phyloP scores from a whole-genome alignment of 768 basidiomycete species.

The Mrakia hoshinonis region DNA sequence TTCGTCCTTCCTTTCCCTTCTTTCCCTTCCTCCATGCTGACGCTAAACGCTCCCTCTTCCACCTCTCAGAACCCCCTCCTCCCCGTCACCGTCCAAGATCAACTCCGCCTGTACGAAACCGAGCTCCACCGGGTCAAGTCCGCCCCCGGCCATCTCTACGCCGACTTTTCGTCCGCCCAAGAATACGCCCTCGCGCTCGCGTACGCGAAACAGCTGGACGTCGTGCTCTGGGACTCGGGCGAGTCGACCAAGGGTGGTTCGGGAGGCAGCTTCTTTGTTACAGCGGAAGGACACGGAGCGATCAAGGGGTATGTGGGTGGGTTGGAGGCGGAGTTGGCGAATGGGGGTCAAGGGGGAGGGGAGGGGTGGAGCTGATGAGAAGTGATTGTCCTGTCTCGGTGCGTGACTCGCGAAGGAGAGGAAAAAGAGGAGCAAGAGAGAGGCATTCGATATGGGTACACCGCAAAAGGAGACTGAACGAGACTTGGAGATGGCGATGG shows the following conservation, averaged over 20 bases:
- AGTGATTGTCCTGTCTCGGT: no score
- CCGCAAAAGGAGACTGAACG: no score
- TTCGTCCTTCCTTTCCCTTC: conserved; percentile 40
- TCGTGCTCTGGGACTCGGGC: conserved; percentile 74
- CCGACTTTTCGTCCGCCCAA: conserved; percentile 70
- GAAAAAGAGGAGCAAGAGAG: no score
- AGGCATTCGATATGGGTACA: no score
- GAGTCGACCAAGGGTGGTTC: conserved; percentile 46
- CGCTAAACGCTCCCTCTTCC: conserved; percentile 13
- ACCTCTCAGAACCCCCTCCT: conserved; percentile 73
- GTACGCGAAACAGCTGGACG: conserved; percentile 72
- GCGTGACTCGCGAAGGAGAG: no score
- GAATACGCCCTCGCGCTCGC: conserved; percentile 80
- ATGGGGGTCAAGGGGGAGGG: no score
- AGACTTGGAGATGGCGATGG: no score
- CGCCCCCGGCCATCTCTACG: conserved; percentile 70
- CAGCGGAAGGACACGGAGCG: conserved; percentile 35
- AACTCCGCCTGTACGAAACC: conserved; percentile 93
- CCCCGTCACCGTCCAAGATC: conserved; percentile 95
- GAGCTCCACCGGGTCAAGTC: conserved; percentile 82
- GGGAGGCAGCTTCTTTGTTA: conserved; percentile 58
- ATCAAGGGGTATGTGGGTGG: conserved; percentile 32
- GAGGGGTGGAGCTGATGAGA: no score
- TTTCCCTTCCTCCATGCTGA: not conserved
- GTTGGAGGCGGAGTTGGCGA: conserved; percentile 2